These are phyloP conservation scores for Myrica gale DNA, from an alignment of 306 rosid species.

Conservation along the genomic window DNA sequence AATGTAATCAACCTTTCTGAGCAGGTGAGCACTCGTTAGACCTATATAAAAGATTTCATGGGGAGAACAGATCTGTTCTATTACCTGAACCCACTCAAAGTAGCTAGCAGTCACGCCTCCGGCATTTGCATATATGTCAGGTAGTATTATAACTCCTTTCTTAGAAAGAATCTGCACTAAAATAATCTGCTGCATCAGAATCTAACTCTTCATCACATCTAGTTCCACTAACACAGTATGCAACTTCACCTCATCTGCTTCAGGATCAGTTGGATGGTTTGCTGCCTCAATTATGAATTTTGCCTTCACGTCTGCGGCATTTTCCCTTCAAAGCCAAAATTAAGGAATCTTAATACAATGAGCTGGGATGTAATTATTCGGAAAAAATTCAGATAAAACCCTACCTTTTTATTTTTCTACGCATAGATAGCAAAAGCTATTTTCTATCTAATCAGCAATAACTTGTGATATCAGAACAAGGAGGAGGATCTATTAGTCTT, in stretches of 20 bases:
- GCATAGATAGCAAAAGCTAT: background rate
- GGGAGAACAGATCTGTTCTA: background rate
- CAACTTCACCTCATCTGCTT: conserved; percentile 51
- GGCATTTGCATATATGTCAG: conserved; percentile 52
- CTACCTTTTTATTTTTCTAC: background rate
- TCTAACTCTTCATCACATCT: background rate
- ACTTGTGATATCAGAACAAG: too few species aligned
- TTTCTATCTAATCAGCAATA: background rate
- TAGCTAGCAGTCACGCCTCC: conserved; percentile 65
- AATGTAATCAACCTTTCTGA: background rate
- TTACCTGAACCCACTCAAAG: conserved; percentile 71
- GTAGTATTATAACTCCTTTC: conserved; percentile 54
- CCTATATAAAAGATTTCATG: background rate
- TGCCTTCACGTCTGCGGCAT: conserved; percentile 52
- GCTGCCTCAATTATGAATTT: conserved; percentile 61
- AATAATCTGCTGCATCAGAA: conserved; percentile 17
- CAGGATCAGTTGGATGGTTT: conserved; percentile 61
- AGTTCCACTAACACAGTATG: background rate
- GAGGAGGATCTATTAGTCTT: too few species aligned
- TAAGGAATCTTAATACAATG: background rate
- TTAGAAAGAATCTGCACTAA: conserved; percentile 51
- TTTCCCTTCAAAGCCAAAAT: conserved; percentile 41
- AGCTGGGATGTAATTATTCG: background rate
- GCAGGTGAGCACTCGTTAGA: background rate
- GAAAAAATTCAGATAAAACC: background rate